Evolutionary conservation across 345 rosid species (phyloP).

Genomic region (Sisymbrium altissimum): DNA sequence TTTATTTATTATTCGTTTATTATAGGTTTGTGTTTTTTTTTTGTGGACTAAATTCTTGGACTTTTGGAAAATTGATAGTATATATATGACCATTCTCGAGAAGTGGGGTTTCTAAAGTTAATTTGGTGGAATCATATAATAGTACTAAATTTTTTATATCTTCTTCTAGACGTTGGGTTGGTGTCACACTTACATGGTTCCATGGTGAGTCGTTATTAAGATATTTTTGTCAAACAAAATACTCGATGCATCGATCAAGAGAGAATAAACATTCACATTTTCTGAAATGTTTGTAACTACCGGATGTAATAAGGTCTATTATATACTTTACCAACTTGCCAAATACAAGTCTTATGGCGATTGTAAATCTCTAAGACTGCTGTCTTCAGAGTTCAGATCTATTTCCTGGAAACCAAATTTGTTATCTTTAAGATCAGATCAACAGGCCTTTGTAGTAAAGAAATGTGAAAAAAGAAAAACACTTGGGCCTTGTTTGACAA

Average conservation of each 20-base stretch:
- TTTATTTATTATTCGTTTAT: background rate
- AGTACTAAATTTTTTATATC: background rate
- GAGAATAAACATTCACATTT: background rate
- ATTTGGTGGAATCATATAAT: background rate
- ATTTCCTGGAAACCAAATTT: too few relatives aligned
- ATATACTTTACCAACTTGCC: too few relatives aligned
- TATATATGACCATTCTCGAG: background rate
- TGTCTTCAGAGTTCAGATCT: too few relatives aligned
- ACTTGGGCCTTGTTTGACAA: too few relatives aligned
- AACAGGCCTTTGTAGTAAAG: too few relatives aligned
- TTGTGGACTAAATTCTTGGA: slow-evolving; percentile 6
- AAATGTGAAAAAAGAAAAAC: too few relatives aligned
- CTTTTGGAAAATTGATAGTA: background rate
- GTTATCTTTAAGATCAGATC: too few relatives aligned
- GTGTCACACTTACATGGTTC: background rate
- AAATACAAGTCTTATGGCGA: too few relatives aligned
- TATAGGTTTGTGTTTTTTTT: background rate
- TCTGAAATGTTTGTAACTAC: too few relatives aligned
- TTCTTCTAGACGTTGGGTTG: background rate
- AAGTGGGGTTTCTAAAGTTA: background rate
- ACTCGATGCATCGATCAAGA: background rate
- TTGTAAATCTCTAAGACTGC: too few relatives aligned
- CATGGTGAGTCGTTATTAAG: background rate
- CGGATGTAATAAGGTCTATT: too few relatives aligned
- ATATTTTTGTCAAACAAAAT: background rate